Conservation (phyloP, 345 rosid genomes). For the Populus nigra region DNA sequence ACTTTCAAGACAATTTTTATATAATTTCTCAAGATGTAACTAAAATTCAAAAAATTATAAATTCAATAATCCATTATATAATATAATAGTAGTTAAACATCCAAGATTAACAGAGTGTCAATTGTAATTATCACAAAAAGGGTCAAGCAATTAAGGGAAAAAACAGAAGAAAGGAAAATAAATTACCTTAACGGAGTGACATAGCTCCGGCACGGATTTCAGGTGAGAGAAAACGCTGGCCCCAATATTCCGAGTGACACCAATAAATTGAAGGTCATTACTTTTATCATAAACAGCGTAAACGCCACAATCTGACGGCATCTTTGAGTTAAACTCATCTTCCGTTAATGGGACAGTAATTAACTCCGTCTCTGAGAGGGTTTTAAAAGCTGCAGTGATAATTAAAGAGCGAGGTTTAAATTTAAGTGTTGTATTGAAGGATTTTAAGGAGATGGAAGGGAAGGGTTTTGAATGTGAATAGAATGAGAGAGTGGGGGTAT, state of each 20-base stretch:
- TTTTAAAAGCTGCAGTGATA: constrained; percentile 45
- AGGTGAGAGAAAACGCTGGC: constrained; percentile 65
- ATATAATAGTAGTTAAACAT: no score
- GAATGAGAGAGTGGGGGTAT: constrained; percentile 38
- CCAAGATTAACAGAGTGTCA: no score
- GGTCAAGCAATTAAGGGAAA: no score
- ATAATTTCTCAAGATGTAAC: no score
- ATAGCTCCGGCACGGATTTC: constrained; percentile 69
- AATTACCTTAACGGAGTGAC: constrained; percentile 68
- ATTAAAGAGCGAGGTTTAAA: constrained; percentile 33
- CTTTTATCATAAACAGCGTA: constrained; percentile 71
- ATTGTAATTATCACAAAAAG: background rate
- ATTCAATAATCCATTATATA: no score
- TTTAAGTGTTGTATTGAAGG: constrained; percentile 14
- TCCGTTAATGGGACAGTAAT: constrained; percentile 32
- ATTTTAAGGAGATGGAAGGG: constrained; percentile 41
- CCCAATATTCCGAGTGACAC: constrained; percentile 72
- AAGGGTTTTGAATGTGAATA: constrained; percentile 40
- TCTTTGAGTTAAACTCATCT: constrained; percentile 33
- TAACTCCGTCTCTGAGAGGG: constrained; percentile 47
- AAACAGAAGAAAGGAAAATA: background rate
- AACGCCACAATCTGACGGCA: constrained; percentile 64
- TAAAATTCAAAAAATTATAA: no score
- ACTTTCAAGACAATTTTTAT: no score
- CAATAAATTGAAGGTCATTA: constrained; percentile 74